Conservation (phyloP, 805 yeast genomes). For the Kluyveromyces starmeri region DNA sequence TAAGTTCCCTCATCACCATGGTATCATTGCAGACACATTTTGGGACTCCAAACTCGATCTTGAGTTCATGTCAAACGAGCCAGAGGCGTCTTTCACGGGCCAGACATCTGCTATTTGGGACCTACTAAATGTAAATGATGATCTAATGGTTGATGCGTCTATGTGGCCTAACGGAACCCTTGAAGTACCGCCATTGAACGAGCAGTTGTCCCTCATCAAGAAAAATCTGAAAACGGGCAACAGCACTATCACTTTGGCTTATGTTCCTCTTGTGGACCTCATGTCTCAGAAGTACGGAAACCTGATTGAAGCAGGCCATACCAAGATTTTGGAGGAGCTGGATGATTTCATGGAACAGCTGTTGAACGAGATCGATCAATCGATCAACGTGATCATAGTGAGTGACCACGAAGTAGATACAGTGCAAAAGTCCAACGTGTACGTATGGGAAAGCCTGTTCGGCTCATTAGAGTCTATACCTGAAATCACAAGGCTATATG, state of each 20-base stretch:
- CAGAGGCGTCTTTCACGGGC: slow-evolving; percentile 13
- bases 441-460: slow-evolving; percentile 60
- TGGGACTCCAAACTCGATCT: slow-evolving; percentile 44
- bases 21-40: slow-evolving; percentile 48
- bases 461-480: slow-evolving; percentile 29
- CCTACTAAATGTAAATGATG: slow-evolving; percentile 40
- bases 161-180: slow-evolving; percentile 64
- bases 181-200: slow-evolving; percentile 40
- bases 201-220: slow-evolving; percentile 66
- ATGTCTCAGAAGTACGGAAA: slow-evolving; percentile 69
- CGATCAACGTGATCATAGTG: slow-evolving; percentile 65
- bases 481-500: slow-evolving; percentile 27
- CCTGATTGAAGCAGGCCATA: slow-evolving; percentile 42
- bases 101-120: slow-evolving; percentile 76
- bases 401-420: slow-evolving; percentile 96
- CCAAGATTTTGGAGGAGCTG: slow-evolving; percentile 38
- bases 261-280: slow-evolving; percentile 78
- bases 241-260: slow-evolving; percentile 52
- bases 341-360: slow-evolving; percentile 54
- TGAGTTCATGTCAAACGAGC: slow-evolving; percentile 36
- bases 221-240: slow-evolving; percentile 44
- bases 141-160: slow-evolving; percentile 40
- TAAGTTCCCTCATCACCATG: slow-evolving; percentile 71
- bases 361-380: slow-evolving; percentile 43
- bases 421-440: slow-evolving; percentile 42